A percentile compares a stretch with the other conserved stretches of the same genome.
These are phyloP conservation scores for Metschnikowia drakensbergensis DNA, from an alignment of 805 yeast species.

Conservation along the genomic window DNA sequence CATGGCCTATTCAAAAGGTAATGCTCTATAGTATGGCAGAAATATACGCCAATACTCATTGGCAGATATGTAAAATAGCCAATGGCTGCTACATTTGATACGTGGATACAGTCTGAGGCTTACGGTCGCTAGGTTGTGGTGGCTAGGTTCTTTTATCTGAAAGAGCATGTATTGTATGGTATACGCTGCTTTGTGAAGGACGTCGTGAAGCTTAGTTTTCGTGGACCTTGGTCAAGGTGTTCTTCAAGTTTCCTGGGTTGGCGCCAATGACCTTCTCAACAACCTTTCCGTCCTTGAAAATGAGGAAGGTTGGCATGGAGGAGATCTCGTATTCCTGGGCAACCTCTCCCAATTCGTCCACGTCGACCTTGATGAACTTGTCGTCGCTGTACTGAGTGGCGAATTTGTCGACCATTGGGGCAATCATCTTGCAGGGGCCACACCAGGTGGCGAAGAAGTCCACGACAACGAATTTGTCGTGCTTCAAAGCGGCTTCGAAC, in stretches of 20 bases:
- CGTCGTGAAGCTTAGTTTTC: not conserved
- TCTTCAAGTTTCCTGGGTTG: constrained; percentile 78
- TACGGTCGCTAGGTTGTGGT: no score
- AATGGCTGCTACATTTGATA: no score
- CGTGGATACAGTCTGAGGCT: no score
- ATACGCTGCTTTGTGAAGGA: no score
- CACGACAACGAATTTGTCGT: constrained; percentile 76
- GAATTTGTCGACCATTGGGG: constrained; percentile 87
- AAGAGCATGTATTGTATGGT: no score
- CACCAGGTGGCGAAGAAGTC: constrained; percentile 99
- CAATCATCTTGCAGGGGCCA: constrained; percentile 97
- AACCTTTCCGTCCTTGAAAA: constrained; percentile 79
- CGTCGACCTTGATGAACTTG: constrained; percentile 86
- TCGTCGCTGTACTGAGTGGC: constrained; percentile 61
- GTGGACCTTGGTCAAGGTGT: constrained; percentile 38
- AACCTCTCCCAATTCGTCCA: constrained; percentile 75
- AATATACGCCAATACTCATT: no score
- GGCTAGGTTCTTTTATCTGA: no score
- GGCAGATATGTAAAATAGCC: no score
- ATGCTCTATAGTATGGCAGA: no score
- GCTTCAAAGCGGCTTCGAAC: constrained; percentile 61
- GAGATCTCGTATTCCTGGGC: constrained; percentile 61
- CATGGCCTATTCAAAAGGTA: no score
- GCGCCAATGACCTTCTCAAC: constrained; percentile 85
- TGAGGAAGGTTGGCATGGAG: constrained; percentile 61